A percentile compares a stretch with the other conserved stretches of the same genome.
Evolutionary conservation across 1,284 basidiomycete genomes (phyloP).

Genomic region (Termitomyces sp.): DNA sequence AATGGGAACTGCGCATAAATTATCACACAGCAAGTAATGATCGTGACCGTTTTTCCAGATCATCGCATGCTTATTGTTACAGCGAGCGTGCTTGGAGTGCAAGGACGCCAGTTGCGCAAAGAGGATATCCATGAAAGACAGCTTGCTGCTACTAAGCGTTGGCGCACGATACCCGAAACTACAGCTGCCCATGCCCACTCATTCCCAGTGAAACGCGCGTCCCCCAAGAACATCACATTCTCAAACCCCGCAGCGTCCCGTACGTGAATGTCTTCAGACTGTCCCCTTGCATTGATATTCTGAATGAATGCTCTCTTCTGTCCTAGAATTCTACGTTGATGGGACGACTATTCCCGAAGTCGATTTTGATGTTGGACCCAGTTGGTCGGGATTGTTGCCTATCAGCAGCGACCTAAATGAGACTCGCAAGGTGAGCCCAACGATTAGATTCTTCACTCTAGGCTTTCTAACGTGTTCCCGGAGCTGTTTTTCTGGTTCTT

Average conservation of each 20-base stretch:
- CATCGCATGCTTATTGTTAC: slow-evolving; percentile 8
- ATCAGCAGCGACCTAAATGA: slow-evolving; percentile 59
- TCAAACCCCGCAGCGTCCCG: slow-evolving; percentile 60
- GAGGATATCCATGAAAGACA: slow-evolving; percentile 35
- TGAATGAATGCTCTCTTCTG: not conserved
- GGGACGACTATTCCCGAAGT: slow-evolving; percentile 63
- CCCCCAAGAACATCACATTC: slow-evolving; percentile 67
- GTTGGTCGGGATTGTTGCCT: slow-evolving; percentile 70
- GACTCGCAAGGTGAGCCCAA: slow-evolving; percentile 51
- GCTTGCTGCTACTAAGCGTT: slow-evolving; percentile 38
- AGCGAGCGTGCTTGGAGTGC: slow-evolving; percentile 8
- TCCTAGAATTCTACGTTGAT: slow-evolving; percentile 68
- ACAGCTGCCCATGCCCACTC: slow-evolving; percentile 13
- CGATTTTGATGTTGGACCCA: slow-evolving; percentile 69
- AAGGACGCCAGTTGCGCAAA: slow-evolving; percentile 31
- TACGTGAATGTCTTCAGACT: slow-evolving; percentile 25
- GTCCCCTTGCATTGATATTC: not conserved
- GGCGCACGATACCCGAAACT: slow-evolving; percentile 15
- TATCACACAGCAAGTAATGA: not conserved
- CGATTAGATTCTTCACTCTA: not conserved
- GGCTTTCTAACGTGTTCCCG: not conserved
- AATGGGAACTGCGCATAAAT: not conserved
- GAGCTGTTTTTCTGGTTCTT: slow-evolving; percentile 88
- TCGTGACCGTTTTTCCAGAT: not conserved
- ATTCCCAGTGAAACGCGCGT: slow-evolving; percentile 19